Evolutionary conservation across 1,139 yeast genomes (phyloP).

Genomic region (Zygoascus sp.): DNA sequence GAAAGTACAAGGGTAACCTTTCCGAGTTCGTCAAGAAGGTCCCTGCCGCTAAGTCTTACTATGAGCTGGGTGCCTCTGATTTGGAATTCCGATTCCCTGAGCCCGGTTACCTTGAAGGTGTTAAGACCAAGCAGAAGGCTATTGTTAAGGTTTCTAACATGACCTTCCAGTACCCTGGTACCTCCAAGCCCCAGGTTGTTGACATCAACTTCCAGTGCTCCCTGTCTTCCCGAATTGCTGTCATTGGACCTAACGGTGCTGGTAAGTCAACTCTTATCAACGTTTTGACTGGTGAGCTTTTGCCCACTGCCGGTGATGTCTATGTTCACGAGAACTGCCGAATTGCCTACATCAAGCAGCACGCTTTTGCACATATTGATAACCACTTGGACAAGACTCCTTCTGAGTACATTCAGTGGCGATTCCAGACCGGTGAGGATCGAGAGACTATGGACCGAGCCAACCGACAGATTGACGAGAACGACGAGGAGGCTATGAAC

Average conservation of each 20-base stretch:
- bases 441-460: constrained; percentile 99
- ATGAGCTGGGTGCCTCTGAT: constrained; percentile 97
- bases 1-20: constrained; percentile 99
- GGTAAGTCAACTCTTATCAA: constrained; percentile 98
- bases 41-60: constrained; percentile 98
- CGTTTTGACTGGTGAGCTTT: constrained; percentile 98
- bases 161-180: constrained; percentile 99
- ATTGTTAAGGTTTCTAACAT: constrained; percentile 95
- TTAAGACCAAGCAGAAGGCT: constrained; percentile 99
- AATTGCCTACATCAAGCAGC: constrained; percentile 99
- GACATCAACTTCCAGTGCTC: constrained; percentile 98
- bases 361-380: constrained; percentile 99
- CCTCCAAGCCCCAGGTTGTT: constrained; percentile 85
- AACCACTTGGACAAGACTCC: constrained; percentile 99
- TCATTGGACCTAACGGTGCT: constrained; percentile 99
- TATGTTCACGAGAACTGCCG: constrained; percentile 99
- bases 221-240: constrained; percentile 98
- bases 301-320: constrained; percentile 97
- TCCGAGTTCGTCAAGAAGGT: constrained; percentile 97
- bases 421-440: constrained; percentile 99
- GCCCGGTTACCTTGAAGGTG: constrained; percentile 99
- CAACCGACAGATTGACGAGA: constrained; percentile 95
- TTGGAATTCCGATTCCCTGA: constrained; percentile 96
- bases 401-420: constrained; percentile 99
- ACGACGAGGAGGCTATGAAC: constrained; percentile 98